Percentiles rank a stretch among this genome's conserved stretches.
phyloP scores from a whole-genome alignment of 495 filamentous ascomycete species.

The Polyplosphaeria fusca region DNA sequence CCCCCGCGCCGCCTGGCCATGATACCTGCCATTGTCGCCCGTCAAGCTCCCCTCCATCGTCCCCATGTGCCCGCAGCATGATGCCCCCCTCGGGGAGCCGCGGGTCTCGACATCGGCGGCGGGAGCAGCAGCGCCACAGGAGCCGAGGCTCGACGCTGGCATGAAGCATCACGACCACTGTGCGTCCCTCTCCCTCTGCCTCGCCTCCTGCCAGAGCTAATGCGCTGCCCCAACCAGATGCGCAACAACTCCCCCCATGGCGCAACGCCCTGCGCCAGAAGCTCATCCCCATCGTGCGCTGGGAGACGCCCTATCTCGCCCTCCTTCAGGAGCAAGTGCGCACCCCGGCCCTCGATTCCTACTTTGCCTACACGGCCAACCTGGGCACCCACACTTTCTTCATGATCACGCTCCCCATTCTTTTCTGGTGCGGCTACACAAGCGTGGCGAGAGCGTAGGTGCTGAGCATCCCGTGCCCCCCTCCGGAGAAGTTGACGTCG shows the following conservation, averaged over 20 bases:
- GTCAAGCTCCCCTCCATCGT: neutral
- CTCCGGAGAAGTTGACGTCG: neutral
- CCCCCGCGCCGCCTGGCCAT: conserved; percentile 6
- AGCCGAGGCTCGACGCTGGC: conserved; percentile 39
- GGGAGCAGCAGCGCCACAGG: neutral
- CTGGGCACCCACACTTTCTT: conserved; percentile 98
- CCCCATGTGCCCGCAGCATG: conserved; percentile 16
- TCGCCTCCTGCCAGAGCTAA: neutral
- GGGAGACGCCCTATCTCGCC: conserved; percentile 93
- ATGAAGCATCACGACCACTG: conserved; percentile 42
- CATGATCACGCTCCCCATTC: conserved; percentile 86
- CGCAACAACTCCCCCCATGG: conserved; percentile 79
- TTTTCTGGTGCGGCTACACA: conserved; percentile 92
- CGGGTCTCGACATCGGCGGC: neutral
- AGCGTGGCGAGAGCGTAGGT: conserved; percentile 77
- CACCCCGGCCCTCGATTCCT: conserved; percentile 78
- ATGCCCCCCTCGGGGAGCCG: neutral
- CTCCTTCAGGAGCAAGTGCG: conserved; percentile 63
- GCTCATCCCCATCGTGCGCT: conserved; percentile 82
- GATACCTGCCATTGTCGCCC: neutral
- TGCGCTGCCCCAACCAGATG: conserved; percentile 55
- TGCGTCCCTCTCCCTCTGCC: conserved; percentile 16
- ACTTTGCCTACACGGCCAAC: conserved; percentile 95
- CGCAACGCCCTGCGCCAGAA: conserved; percentile 77
- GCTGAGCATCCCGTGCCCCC: neutral